These are phyloP conservation scores for Verticillium albo-atrum DNA, from an alignment of 2,329 filamentous ascomycete genomes.

Conservation along the genomic window DNA sequence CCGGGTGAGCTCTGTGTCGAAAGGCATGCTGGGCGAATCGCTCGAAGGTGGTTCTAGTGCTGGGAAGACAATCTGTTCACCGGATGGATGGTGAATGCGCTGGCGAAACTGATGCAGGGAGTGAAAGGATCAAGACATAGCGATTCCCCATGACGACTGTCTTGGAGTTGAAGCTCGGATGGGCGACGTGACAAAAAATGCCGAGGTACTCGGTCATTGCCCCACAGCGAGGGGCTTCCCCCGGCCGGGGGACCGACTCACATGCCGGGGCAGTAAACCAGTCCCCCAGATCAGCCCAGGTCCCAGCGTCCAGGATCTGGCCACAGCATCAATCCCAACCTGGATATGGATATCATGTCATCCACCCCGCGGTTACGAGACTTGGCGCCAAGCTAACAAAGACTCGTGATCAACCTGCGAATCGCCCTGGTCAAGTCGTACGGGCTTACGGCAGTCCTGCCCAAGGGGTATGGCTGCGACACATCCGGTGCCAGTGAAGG, in stretches of 20 bases:
- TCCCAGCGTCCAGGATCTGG: no score
- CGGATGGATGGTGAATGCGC: neutral
- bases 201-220: neutral
- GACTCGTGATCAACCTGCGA: neutral
- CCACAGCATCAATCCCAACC: no score
- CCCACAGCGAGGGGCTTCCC: neutral
- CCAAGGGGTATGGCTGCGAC: neutral
- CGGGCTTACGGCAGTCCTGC: neutral
- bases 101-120: neutral
- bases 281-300: neutral
- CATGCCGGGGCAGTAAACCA: neutral
- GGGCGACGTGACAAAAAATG: neutral
- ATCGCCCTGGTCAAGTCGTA: neutral
- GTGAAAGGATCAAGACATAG: neutral
- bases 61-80: neutral
- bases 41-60: no score
- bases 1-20: constrained; percentile 54
- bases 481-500: neutral
- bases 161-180: neutral
- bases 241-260: neutral
- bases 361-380: neutral
- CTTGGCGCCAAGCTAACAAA: neutral
- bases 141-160: neutral
- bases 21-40: constrained; percentile 41
- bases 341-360: neutral